Conservation (phyloP, 2,329 filamentous ascomycete species). For the Fusarium robinianum region DNA sequence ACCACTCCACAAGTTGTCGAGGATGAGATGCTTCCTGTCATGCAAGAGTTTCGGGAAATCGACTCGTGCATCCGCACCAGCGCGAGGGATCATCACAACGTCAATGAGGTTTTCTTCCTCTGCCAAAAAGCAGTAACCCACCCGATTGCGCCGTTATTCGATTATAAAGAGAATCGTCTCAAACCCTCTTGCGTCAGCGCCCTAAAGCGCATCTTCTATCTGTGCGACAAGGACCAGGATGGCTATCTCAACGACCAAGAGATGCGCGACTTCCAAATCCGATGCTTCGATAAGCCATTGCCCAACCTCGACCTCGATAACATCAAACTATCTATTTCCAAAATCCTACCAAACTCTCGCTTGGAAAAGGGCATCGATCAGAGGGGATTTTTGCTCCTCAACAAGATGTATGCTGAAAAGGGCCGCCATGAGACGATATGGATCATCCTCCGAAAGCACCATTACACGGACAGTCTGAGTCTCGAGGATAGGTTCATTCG, state of each 20-base stretch:
- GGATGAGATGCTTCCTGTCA: slow-evolving; percentile 97
- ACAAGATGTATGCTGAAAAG: slow-evolving; percentile 96
- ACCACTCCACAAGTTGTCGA: slow-evolving; percentile 84
- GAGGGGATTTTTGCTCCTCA: slow-evolving; percentile 83
- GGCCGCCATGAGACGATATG: slow-evolving; percentile 97
- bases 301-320: slow-evolving; percentile 81
- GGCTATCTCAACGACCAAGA: slow-evolving; percentile 88
- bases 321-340: slow-evolving; percentile 85
- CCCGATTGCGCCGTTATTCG: slow-evolving; percentile 93
- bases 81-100: slow-evolving; percentile 87
- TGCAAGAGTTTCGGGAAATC: slow-evolving; percentile 98
- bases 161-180: slow-evolving; percentile 86
- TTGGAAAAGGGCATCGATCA: slow-evolving; percentile 76
- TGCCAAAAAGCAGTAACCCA: slow-evolving; percentile 98
- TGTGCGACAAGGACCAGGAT: slow-evolving; percentile 96
- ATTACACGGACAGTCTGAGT: slow-evolving; percentile 94
- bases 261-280: slow-evolving; percentile 86
- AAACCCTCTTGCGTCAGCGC: slow-evolving; percentile 90
- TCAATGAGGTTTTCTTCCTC: slow-evolving; percentile 95
- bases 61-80: slow-evolving; percentile 97
- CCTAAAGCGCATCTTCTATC: slow-evolving; percentile 87
- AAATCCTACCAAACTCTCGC: slow-evolving; percentile 65
- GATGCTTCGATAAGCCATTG: slow-evolving; percentile 88
- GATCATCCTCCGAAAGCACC: slow-evolving; percentile 93
- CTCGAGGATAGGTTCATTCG: slow-evolving; percentile 89